Percentiles rank a stretch among this genome's conserved stretches.
phyloP scores from a whole-genome alignment of 2,329 filamentous ascomycete species.

The Chrysoporthe austroafricana region DNA sequence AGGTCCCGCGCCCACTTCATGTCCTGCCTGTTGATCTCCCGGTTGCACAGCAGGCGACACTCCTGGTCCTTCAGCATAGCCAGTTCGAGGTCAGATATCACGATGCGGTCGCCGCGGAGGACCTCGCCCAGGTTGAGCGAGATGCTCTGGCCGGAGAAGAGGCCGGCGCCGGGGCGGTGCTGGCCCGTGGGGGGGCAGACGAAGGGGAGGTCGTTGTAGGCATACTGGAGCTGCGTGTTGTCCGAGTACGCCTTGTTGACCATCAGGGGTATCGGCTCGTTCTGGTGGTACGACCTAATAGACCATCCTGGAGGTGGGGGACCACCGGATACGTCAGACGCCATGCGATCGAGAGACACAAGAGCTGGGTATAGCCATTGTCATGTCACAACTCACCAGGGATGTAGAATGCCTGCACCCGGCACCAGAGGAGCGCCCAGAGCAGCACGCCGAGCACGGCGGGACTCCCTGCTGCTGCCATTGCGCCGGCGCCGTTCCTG shows the following conservation, averaged over 20 bases:
- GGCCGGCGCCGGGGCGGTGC: constrained; percentile 64
- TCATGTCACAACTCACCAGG: constrained; percentile 62
- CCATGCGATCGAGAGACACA: background rate
- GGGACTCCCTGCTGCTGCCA: constrained; percentile 29
- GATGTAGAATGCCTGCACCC: constrained; percentile 76
- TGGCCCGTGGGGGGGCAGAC: constrained; percentile 79
- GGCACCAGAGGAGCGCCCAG: constrained; percentile 50
- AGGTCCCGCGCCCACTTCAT: constrained; percentile 71
- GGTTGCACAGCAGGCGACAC: constrained; percentile 74
- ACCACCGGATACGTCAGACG: constrained; percentile 18
- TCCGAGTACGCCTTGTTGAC: constrained; percentile 94
- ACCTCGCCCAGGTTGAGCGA: constrained; percentile 87
- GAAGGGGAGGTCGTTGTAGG: constrained; percentile 86
- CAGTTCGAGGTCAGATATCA: constrained; percentile 81
- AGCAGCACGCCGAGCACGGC: constrained; percentile 49
- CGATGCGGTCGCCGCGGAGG: constrained; percentile 83
- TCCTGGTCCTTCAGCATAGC: constrained; percentile 75
- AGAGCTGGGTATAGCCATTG: background rate
- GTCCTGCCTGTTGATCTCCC: constrained; percentile 65
- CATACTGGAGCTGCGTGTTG: constrained; percentile 87
- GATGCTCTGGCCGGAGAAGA: constrained; percentile 77
- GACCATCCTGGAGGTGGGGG: constrained; percentile 68
- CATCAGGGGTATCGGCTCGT: constrained; percentile 79
- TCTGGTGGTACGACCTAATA: constrained; percentile 76
- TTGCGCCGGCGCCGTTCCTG: constrained; percentile 10